Conservation (phyloP, 2,329 filamentous ascomycete species). For the Colletotrichum camelliae region DNA sequence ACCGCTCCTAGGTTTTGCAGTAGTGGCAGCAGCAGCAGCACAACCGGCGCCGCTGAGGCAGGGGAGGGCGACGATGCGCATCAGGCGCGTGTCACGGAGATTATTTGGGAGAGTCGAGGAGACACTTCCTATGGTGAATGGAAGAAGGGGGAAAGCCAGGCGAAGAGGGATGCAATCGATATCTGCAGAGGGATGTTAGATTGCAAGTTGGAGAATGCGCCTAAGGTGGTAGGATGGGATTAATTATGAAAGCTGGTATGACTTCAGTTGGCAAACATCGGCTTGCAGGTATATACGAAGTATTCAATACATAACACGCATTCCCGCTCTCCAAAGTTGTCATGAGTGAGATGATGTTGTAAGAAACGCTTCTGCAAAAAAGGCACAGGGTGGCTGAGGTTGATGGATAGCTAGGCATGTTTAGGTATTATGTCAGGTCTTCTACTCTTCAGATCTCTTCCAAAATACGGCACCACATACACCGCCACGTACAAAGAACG, state of each 20-base stretch:
- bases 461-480: neutral
- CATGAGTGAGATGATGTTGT: neutral
- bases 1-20: neutral
- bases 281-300: neutral
- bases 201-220: neutral
- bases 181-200: neutral
- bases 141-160: neutral
- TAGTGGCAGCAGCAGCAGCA: neutral
- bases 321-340: neutral
- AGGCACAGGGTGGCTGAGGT: too few species aligned
- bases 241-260: fast-evolving
- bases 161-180: neutral
- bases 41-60: neutral
- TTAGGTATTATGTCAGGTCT: neutral
- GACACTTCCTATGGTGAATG: fast-evolving
- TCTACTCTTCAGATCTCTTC: neutral
- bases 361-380: too few species aligned
- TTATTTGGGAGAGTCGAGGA: neutral
- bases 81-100: neutral
- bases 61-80: neutral
- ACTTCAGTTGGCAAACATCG: neutral
- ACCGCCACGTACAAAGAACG: neutral
- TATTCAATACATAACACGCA: neutral
- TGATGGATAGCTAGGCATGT: too few species aligned
- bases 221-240: neutral